Evolutionary conservation across 208 protist species (phyloP), one percentile per base, ranked within the genome.

Genomic region (Leishmania gerbilli): DNA sequence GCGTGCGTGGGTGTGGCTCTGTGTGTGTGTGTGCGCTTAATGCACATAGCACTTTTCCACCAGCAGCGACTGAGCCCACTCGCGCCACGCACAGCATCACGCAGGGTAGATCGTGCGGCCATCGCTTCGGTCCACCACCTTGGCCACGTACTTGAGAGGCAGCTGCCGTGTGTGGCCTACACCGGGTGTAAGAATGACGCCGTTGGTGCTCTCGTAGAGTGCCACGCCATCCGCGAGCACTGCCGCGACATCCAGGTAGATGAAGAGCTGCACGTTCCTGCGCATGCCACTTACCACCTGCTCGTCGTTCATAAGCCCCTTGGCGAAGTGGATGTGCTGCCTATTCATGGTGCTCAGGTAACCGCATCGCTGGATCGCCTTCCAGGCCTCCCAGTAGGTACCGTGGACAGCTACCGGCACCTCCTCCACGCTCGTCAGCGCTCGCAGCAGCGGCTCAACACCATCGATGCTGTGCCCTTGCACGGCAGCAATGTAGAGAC

Each of bases 261-360:
- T 53, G 27, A 96, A 67, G 0, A 98, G 80, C 80, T 97, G 71
- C 67, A 81, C 88, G 55, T 82, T 84, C 0, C 37, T 51, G 58
- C 96, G 90, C 94, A 98, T 97, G 15, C 97, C 97, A 55, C 92
- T 95, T 58, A 98, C 96, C n/a, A 97, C 94, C 8, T 79, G 78
- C 8, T n/a, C 67, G 21, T 91, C 74, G 71, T 81, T 64, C 64
- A 78, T 75, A 7, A 96, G 79, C 21, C 93, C 92, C 68, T 91
- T 92, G 40, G 97, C 92, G 78, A 98, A 98, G 86, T 98, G 97
- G 71, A 98, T 97, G 84, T 98, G 94, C 67, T 94, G 87, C 34
- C 95, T 87, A 0, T 55, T 79, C 96, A 98, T 98, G 51, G 89
- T 83, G 42, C 87, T 95, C 3, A 98, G 83, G 82, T 93, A 96